Conservation (phyloP, 371 early-diverging fungal genomes). For the Mortierella sp. region DNA sequence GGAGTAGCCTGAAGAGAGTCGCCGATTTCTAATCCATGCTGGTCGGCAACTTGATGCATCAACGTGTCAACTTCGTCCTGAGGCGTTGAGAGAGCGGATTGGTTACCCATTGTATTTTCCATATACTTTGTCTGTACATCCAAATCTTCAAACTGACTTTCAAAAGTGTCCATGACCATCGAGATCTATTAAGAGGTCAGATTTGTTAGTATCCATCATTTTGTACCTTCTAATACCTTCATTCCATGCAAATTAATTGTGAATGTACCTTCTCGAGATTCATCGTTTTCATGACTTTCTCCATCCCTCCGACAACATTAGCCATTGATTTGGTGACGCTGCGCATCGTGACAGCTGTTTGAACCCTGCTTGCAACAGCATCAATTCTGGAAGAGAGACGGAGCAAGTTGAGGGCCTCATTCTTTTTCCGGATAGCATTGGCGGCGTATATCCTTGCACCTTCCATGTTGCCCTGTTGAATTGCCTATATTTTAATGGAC, state of each 20-base stretch:
- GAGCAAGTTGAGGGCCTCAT: conserved; percentile 90
- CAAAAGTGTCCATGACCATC: conserved; percentile 95
- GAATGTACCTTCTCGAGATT: conserved; percentile 86
- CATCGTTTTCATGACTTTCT: conserved; percentile 91
- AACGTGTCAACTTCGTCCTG: conserved; percentile 91
- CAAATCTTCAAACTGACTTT: conserved; percentile 92
- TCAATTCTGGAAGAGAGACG: conserved; percentile 92
- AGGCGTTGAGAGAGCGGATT: conserved; percentile 91
- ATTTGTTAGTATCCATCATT: no score
- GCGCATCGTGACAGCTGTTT: conserved; percentile 96
- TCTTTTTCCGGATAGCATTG: conserved; percentile 98
- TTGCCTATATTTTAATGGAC: conserved; percentile 68
- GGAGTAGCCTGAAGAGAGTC: conserved; percentile 65
- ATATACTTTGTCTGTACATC: conserved; percentile 95
- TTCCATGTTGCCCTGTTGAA: conserved; percentile 94
- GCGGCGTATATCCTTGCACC: conserved; percentile 95
- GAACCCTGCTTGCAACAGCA: conserved; percentile 92
- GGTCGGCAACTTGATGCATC: conserved; percentile 95
- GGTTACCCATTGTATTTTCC: conserved; percentile 90
- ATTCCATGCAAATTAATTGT: not conserved
- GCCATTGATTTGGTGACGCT: conserved; percentile 82
- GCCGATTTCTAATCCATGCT: conserved; percentile 90
- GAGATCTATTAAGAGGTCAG: conserved; percentile 71
- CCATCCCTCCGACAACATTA: conserved; percentile 91
- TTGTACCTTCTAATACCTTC: not conserved